Percentiles rank a stretch among this genome's conserved stretches.
Conservation (phyloP, 129 eudicot genomes). For the Kitagawia praeruptora region DNA sequence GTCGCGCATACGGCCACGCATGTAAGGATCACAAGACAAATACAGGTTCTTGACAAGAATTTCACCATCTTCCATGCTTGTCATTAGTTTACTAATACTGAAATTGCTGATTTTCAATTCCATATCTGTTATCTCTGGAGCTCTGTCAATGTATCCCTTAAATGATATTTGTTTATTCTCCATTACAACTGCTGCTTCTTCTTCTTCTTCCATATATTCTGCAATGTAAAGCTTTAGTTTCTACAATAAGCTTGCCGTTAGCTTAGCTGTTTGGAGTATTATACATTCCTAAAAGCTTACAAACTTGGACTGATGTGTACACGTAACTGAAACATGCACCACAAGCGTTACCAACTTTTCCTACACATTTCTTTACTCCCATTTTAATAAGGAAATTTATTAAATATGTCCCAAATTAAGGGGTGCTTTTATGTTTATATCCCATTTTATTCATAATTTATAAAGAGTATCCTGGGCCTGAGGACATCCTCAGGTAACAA, state of each 20-base stretch:
- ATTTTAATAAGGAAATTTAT: too few species aligned
- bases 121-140: constrained; percentile 58
- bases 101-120: constrained; percentile 29
- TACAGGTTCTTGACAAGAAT: constrained; percentile 68
- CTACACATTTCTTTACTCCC: neutral
- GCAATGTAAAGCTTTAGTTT: neutral
- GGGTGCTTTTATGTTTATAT: too few species aligned
- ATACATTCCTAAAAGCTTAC: neutral
- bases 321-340: neutral
- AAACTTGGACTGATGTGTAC: neutral
- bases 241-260: neutral
- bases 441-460: too few species aligned
- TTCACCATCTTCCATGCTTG: constrained; percentile 24
- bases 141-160: constrained; percentile 43
- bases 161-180: constrained; percentile 61
- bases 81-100: constrained; percentile 18
- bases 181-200: neutral
- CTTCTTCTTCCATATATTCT: neutral
- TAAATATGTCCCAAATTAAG: too few species aligned
- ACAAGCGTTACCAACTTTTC: neutral
- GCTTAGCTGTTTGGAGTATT: neutral
- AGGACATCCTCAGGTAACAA: too few species aligned
- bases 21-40: constrained; percentile 87
- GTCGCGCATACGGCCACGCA: constrained; percentile 76
- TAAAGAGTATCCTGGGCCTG: too few species aligned